Percentiles rank a stretch among this genome's conserved stretches.
Evolutionary conservation across 176 grass and related monocot genomes (phyloP).

Genomic region (Cymbopogon citratus): DNA sequence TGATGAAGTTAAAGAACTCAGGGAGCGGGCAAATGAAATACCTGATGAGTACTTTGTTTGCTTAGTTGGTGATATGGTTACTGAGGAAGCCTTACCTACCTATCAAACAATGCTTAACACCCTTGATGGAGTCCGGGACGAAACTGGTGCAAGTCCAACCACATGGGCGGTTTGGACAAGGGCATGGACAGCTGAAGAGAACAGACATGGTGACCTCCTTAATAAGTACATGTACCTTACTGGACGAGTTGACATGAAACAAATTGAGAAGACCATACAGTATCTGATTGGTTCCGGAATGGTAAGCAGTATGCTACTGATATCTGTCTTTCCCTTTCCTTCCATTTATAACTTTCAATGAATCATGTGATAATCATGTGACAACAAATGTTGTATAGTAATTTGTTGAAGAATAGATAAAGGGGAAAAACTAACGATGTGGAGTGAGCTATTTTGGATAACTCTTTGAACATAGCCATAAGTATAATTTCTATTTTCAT

Average conservation of each 20-base stretch:
- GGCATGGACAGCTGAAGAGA: slow-evolving; percentile 77
- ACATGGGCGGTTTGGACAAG: slow-evolving; percentile 73
- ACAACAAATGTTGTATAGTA: not conserved
- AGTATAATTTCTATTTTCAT: not conserved
- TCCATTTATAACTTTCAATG: not conserved
- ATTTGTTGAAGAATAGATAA: not conserved
- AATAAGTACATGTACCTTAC: slow-evolving; percentile 74
- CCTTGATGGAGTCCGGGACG: slow-evolving; percentile 58
- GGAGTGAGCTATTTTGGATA: not conserved
- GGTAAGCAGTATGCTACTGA: slow-evolving; percentile 22
- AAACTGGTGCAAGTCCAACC: slow-evolving; percentile 63
- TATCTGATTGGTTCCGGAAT: slow-evolving; percentile 68
- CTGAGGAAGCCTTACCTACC: slow-evolving; percentile 70
- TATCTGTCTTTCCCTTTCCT: not conserved
- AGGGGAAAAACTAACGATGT: not conserved
- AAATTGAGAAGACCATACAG: slow-evolving; percentile 76
- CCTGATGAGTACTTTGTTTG: slow-evolving; percentile 81
- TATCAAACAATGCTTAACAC: slow-evolving; percentile 79
- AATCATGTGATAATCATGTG: not conserved
- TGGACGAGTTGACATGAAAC: slow-evolving; percentile 67
- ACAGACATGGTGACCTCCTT: slow-evolving; percentile 68
- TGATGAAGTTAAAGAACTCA: slow-evolving; percentile 65
- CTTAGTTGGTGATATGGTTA: slow-evolving; percentile 77
- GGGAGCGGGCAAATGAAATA: slow-evolving; percentile 57
- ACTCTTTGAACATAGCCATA: not conserved